Percentiles rank a stretch among this genome's conserved stretches.
Evolutionary conservation across 2,329 filamentous ascomycete genomes (phyloP).

Genomic region (Moelleriella libera): DNA sequence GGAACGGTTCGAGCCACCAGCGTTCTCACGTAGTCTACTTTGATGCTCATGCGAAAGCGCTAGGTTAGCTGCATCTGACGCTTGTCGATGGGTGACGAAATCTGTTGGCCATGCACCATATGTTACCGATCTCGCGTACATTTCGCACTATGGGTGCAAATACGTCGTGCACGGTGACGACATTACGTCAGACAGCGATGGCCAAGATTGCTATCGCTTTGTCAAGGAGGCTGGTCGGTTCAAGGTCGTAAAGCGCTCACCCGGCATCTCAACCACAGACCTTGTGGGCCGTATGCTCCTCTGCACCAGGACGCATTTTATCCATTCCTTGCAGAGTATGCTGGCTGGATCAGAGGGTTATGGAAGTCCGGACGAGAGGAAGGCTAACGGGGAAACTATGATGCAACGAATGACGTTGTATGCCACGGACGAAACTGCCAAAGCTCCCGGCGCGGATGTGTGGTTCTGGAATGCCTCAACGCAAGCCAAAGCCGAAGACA

Average conservation of each 20-base stretch:
- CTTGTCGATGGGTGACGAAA: constrained; percentile 85
- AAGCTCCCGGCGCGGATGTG: constrained; percentile 65
- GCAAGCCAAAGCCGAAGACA: constrained; percentile 27
- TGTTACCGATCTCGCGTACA: constrained; percentile 87
- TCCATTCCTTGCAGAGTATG: constrained; percentile 58
- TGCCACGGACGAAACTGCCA: constrained; percentile 72
- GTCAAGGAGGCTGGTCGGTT: constrained; percentile 90
- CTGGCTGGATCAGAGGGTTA: constrained; percentile 60
- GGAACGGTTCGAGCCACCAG: constrained; percentile 50
- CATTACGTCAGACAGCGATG: constrained; percentile 85
- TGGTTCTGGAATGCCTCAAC: constrained; percentile 63
- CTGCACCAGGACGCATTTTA: constrained; percentile 89
- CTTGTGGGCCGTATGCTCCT: constrained; percentile 96
- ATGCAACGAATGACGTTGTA: constrained; percentile 68
- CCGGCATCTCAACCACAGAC: constrained; percentile 93
- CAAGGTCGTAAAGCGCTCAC: constrained; percentile 92
- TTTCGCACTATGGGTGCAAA: constrained; percentile 85
- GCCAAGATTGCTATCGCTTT: constrained; percentile 94
- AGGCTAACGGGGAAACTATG: constrained; percentile 52
- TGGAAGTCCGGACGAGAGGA: constrained; percentile 54
- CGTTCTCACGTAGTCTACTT: not conserved
- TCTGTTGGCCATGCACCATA: constrained; percentile 82
- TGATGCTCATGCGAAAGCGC: constrained; percentile 3
- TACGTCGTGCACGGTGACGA: constrained; percentile 97
- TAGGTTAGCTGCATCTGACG: constrained; percentile 77